Base-by-base conservation (phyloP, 108 stramenopile genomes). In the Craspedostauros australis region DNA sequence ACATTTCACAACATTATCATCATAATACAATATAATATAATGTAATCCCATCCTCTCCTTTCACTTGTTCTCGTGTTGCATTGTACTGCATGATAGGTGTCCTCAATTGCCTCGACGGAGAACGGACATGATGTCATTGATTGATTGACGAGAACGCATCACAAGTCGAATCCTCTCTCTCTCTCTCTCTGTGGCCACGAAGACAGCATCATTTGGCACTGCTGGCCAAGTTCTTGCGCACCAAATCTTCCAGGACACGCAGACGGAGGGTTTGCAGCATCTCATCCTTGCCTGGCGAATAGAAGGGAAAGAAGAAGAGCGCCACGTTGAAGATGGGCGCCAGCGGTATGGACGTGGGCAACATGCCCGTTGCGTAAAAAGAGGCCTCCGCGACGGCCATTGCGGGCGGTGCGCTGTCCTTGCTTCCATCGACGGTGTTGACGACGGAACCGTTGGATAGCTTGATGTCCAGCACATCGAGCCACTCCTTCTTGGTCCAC, bases 281-380 rank as follows among this genome's bases (percentile, higher is more conserved):
- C 24, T 60, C 48, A 7, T 36, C 47, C 7, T 31, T 48, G 15
- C 60, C 60, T 7, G 60, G 60, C 29, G 60, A 60, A 4, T 25
- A 48, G 37, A 60, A 60, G 45, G 60, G 60, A 16, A 60, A 33
- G 36, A 32, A 60, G 1, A 33, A 27, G 12, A 60, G 9, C 4
- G 30, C 60, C n/a, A 50, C 19, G 23, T 60, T 60, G 2, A 60
- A 19, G 26, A 60, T 16, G 15, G 60, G 60, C 14, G 60, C 60
- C 19, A 29, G 33, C 30, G 60, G 60, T 20, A 60, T 37, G 11
- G 46, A 49, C 26, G 60, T 60, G 14, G 60, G 60, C 27, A 60
- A n/a, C 22, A 60, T 51, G 4, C 60, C 60, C 33, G 60, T 60
- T 22, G 60, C 60, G 49, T 60, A 60, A 36, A 60, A 60, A 20